Conservation (phyloP, 2,329 filamentous ascomycete species). For the Fusarium incarnatum region DNA sequence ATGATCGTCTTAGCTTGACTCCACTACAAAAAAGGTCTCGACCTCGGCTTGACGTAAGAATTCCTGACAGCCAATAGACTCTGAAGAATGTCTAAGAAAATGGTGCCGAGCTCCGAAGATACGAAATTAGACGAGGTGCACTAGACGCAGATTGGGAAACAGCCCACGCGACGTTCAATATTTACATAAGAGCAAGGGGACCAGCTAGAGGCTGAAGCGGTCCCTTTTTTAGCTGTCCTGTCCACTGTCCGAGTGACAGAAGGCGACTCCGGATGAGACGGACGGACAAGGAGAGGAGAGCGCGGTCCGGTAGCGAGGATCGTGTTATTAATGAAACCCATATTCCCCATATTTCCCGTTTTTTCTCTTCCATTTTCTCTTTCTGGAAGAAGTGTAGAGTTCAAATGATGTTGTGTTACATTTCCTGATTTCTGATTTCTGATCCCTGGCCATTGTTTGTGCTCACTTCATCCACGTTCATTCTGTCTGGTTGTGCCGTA, state of each 20-base stretch:
- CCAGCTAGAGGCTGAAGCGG: background rate
- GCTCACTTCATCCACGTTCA: background rate
- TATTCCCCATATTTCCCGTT: background rate
- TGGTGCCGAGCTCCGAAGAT: slow-evolving; percentile 25
- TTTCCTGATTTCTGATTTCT: background rate
- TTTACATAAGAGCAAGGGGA: slow-evolving; percentile 20
- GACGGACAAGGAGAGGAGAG: background rate
- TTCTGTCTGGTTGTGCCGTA: background rate
- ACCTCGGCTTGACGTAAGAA: slow-evolving; percentile 15
- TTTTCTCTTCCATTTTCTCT: background rate
- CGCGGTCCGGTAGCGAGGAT: background rate
- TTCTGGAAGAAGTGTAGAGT: slow-evolving; percentile 17
- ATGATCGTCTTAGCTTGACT: background rate
- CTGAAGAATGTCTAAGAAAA: background rate
- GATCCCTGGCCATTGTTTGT: slow-evolving; percentile 2
- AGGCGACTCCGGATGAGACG: slow-evolving; percentile 3
- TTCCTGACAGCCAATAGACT: slow-evolving; percentile 1
- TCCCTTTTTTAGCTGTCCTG: background rate
- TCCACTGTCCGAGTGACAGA: background rate
- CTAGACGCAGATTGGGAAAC: slow-evolving; percentile 16
- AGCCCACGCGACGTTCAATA: slow-evolving; percentile 13
- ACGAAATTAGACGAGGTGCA: slow-evolving; percentile 17
- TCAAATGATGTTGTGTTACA: slow-evolving; percentile 1
- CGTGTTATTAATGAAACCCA: slow-evolving; percentile 5
- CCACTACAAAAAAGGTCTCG: background rate